Evolutionary conservation across 192 early-diverging fungal genomes (phyloP).

Genomic region (Coemansia sp.): DNA sequence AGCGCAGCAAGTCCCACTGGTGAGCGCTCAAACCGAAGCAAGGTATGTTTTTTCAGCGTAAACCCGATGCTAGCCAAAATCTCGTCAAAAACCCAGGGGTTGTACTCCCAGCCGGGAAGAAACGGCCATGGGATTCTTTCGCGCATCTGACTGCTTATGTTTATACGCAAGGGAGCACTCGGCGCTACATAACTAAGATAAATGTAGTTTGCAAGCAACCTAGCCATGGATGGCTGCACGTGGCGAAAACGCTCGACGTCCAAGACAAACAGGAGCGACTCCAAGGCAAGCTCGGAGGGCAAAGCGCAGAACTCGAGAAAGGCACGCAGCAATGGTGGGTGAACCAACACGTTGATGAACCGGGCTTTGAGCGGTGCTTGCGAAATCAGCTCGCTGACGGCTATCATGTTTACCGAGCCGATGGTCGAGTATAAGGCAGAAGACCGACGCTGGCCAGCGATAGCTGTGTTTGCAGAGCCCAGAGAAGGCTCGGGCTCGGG

Average conservation of each 20-base stretch:
- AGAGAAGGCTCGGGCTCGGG: neutral
- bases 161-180: constrained; percentile 68
- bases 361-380: constrained; percentile 49
- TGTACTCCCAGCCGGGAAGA: constrained; percentile 56
- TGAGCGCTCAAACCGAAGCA: constrained; percentile 69
- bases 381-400: constrained; percentile 21
- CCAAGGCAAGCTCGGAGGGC: constrained; percentile 71
- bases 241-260: constrained; percentile 78
- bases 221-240: constrained; percentile 51
- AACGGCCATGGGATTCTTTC: constrained; percentile 74
- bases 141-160: constrained; percentile 67
- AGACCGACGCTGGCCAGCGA: constrained; percentile 1
- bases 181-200: constrained; percentile 74
- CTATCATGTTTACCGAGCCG: constrained; percentile 12
- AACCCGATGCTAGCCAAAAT: constrained; percentile 76
- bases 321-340: constrained; percentile 26
- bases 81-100: constrained; percentile 76
- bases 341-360: constrained; percentile 50
- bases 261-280: constrained; percentile 80
- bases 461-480: neutral
- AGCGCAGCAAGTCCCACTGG: constrained; percentile 45
- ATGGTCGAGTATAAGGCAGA: neutral
- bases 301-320: constrained; percentile 53
- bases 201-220: constrained; percentile 67
- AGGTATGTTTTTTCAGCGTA: constrained; percentile 71